A percentile compares a stretch with the other conserved stretches of the same genome.
Evolutionary conservation across 2,329 filamentous ascomycete species (phyloP).

Genomic region (Salinomyces thailandicus): DNA sequence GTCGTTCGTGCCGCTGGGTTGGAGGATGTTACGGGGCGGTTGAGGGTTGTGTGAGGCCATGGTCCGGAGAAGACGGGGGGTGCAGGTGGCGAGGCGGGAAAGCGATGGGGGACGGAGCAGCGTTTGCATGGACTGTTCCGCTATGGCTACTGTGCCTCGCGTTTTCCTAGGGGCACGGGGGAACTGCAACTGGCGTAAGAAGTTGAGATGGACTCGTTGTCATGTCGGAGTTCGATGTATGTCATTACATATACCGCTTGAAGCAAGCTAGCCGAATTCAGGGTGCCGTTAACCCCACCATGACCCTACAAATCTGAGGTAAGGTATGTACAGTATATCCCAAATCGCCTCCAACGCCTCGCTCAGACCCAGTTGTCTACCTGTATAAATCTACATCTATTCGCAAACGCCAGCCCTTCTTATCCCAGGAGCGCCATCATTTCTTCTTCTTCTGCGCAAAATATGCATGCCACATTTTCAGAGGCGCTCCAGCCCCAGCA

Average conservation of each 20-base stretch:
- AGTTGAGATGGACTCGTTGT: neutral
- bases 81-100: neutral
- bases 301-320: no score
- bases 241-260: no score
- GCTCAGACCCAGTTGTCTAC: neutral
- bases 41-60: conserved; percentile 21
- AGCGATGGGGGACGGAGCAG: no score
- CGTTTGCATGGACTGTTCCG: no score
- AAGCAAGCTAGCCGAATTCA: no score
- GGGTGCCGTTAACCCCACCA: no score
- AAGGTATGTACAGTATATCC: no score
- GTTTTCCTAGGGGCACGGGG: no score
- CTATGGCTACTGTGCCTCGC: no score
- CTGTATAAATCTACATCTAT: neutral
- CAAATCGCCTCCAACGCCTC: neutral
- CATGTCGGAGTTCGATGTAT: no score
- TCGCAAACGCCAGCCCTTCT: no score
- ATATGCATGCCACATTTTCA: neutral
- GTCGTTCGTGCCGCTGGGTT: conserved; percentile 49
- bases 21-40: conserved; percentile 41
- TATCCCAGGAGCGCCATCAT: no score
- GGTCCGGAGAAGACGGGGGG: neutral
- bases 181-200: neutral
- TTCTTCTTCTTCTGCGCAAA: neutral
- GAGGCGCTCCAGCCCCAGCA: neutral